phyloP scores from a whole-genome alignment of 352 stramenopile species.

The Globisporangium nagaii region DNA sequence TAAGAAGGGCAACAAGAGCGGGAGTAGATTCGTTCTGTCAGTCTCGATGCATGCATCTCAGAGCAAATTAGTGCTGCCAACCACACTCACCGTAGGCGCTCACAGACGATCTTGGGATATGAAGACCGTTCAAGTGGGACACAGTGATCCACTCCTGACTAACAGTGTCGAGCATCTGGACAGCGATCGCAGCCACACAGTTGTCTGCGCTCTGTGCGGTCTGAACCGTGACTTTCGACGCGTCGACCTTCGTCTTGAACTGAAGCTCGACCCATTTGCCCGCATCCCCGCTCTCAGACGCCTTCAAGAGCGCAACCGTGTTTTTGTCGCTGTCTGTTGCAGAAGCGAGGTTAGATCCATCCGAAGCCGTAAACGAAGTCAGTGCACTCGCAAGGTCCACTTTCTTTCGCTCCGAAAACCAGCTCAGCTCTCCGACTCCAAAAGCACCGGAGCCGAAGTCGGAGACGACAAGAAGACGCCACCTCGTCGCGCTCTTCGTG shows the following conservation, averaged over 20 bases:
- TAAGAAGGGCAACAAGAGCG: background rate
- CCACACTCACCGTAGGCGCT: conserved; percentile 19
- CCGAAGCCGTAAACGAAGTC: conserved; percentile 7
- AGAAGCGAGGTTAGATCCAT: conserved; percentile 13
- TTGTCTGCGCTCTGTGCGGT: conserved; percentile 11
- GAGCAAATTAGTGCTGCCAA: too few relatives aligned
- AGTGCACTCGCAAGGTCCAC: conserved; percentile 12
- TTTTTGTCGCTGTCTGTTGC: conserved; percentile 21
- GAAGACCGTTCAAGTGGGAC: conserved; percentile 16
- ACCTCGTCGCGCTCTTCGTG: background rate
- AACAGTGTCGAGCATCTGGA: conserved; percentile 22
- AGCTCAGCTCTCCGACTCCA: conserved; percentile 21
- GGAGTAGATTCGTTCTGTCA: background rate
- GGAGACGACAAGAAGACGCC: conserved; percentile 20
- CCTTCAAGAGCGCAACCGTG: conserved; percentile 13
- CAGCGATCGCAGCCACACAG: conserved; percentile 12
- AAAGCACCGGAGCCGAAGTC: conserved; percentile 10
- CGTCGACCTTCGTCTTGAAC: conserved; percentile 17
- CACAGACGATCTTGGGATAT: conserved; percentile 16
- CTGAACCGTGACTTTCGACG: conserved; percentile 24
- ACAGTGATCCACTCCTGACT: conserved; percentile 9
- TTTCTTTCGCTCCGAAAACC: conserved; percentile 21
- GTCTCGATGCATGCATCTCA: background rate
- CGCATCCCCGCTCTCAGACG: background rate
- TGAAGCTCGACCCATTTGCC: conserved; percentile 24